A percentile compares a stretch with the other conserved stretches of the same genome.
Conservation (phyloP, 2,329 filamentous ascomycete species). For the Hypoxylon rubiginosum region DNA sequence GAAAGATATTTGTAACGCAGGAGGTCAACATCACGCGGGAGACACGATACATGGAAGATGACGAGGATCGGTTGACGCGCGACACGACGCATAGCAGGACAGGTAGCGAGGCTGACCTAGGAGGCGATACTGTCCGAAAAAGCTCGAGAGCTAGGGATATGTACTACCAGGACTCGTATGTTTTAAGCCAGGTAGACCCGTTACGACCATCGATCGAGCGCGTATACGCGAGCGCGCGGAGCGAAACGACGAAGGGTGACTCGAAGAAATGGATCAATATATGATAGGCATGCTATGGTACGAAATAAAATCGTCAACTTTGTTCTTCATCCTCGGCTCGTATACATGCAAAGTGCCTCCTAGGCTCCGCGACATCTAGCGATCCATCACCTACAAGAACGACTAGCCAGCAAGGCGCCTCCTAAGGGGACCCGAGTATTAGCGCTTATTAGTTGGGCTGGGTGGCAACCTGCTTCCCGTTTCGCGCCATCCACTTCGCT, state of each 20-base stretch:
- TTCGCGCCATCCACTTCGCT: conserved; percentile 38
- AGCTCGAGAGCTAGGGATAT: conserved; percentile 27
- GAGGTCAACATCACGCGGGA: conserved; percentile 48
- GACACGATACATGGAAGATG: conserved; percentile 44
- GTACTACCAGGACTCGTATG: conserved; percentile 43
- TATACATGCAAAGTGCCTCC: not conserved
- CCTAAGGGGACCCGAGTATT: not conserved
- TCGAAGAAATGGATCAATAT: conserved; percentile 42
- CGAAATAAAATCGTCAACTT: conserved; percentile 8
- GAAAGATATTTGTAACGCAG: conserved; percentile 49
- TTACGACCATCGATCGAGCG: conserved; percentile 34
- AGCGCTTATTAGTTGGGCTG: not conserved
- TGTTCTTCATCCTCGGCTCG: not conserved
- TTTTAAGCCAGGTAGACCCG: conserved; percentile 43
- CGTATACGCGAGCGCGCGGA: conserved; percentile 32
- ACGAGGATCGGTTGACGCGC: conserved; percentile 41
- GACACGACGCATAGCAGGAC: conserved; percentile 35
- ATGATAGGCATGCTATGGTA: conserved; percentile 25
- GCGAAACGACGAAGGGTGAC: conserved; percentile 30
- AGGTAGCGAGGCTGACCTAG: conserved; percentile 43
- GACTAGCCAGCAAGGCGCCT: not conserved
- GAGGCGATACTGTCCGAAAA: conserved; percentile 8
- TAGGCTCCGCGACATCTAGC: not conserved
- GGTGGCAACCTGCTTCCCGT: conserved; percentile 2
- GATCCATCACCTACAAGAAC: not conserved